Percentiles rank a stretch among this genome's conserved stretches.
phyloP scores from a whole-genome alignment of 768 basidiomycete species.

The Naganishia onofrii region DNA sequence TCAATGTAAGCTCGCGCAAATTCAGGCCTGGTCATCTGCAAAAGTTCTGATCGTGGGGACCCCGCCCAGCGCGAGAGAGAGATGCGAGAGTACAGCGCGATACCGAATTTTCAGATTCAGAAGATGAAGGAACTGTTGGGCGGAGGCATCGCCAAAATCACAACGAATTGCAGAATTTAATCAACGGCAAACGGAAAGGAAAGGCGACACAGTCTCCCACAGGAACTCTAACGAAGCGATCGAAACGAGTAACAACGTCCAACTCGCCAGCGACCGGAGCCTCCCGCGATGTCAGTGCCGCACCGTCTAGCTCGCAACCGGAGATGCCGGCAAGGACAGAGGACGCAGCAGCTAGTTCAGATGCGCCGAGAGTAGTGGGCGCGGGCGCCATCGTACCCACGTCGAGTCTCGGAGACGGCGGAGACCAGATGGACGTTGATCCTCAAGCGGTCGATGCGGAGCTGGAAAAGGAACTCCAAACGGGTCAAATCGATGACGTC shows the following conservation, averaged over 20 bases:
- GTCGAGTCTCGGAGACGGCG: background rate
- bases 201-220: slow-evolving; percentile 23
- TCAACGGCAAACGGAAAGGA: slow-evolving; percentile 23
- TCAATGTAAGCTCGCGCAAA: slow-evolving; percentile 54
- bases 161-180: slow-evolving; percentile 20
- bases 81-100: slow-evolving; percentile 80
- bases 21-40: background rate
- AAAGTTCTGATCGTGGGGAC: background rate
- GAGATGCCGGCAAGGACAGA: background rate
- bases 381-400: slow-evolving; percentile 27
- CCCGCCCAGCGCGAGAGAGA: slow-evolving; percentile 61
- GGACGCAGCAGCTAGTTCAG: background rate
- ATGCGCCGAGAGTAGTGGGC: slow-evolving; percentile 18
- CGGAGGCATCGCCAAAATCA: slow-evolving; percentile 55
- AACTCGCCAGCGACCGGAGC: background rate
- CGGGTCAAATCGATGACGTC: slow-evolving; percentile 24
- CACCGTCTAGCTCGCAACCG: background rate
- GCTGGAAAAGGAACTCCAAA: slow-evolving; percentile 19
- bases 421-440: slow-evolving; percentile 24
- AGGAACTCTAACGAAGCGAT: background rate
- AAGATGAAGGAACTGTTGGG: slow-evolving; percentile 91
- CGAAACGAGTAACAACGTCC: background rate
- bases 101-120: slow-evolving; percentile 90
- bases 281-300: background rate
- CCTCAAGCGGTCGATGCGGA: slow-evolving; percentile 26